These are phyloP conservation scores for Miscanthus lutarioriparius DNA, from an alignment of 176 grass and related monocot species.

Conservation along the genomic window DNA sequence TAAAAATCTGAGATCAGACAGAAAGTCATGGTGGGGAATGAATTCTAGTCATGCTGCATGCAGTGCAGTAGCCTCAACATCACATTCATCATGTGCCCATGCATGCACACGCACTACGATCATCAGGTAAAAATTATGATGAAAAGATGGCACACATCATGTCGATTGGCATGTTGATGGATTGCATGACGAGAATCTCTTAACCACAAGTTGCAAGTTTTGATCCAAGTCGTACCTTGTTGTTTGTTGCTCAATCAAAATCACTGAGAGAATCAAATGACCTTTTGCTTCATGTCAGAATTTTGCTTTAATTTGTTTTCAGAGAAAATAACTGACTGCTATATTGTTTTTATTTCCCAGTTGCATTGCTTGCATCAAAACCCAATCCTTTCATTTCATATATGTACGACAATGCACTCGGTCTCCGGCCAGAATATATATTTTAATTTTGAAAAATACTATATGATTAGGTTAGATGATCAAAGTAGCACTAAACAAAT, in stretches of 20 bases:
- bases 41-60: conserved; percentile 16
- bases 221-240: background rate
- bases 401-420: background rate
- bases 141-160: conserved; percentile 17
- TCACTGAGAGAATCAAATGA: conserved; percentile 14
- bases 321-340: background rate
- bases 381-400: background rate
- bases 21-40: conserved; percentile 7
- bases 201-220: conserved; percentile 30
- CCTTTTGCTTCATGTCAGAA: background rate
- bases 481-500: background rate
- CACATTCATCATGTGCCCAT: background rate
- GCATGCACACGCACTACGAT: background rate
- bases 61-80: background rate
- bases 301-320: background rate
- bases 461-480: background rate
- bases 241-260: conserved; percentile 32
- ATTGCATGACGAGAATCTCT: conserved; percentile 24
- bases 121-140: conserved; percentile 16
- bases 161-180: background rate
- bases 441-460: background rate
- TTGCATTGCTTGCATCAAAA: background rate
- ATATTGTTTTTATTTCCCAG: background rate
- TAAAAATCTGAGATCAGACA: background rate
- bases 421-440: background rate